Percentiles rank a stretch among this genome's conserved stretches.
Conservation (phyloP, 2,329 filamentous ascomycete genomes). For the Penicillium sp. region DNA sequence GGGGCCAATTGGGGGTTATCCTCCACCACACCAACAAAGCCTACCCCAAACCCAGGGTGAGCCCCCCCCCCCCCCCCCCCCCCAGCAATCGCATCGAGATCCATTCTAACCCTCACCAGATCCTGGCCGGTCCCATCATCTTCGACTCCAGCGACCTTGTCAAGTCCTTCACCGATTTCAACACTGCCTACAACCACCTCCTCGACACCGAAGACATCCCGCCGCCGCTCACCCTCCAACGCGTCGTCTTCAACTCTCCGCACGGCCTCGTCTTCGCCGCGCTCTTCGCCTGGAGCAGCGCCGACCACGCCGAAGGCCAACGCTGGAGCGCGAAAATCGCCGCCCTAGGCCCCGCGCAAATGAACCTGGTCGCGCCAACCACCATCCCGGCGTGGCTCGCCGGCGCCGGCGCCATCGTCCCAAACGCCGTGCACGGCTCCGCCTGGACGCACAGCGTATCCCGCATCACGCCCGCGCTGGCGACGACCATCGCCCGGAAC, state of each 20-base stretch:
- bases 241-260: conserved; percentile 12
- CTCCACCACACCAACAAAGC: too few species aligned
- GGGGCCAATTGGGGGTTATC: too few species aligned
- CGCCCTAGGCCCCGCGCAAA: conserved; percentile 9
- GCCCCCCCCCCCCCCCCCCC: too few species aligned
- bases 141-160: conserved; percentile 17
- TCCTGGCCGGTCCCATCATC: conserved; percentile 19
- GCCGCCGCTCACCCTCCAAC: conserved; percentile 13
- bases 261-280: conserved; percentile 11
- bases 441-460: conserved; percentile 8
- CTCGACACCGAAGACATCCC: conserved; percentile 9
- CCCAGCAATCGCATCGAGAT: neutral
- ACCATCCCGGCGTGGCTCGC: conserved; percentile 12
- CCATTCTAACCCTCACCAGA: conserved; percentile 2
- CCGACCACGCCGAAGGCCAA: conserved; percentile 12
- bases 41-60: too few species aligned
- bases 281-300: conserved; percentile 14
- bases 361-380: conserved; percentile 15
- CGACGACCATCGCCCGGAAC: conserved; percentile 6
- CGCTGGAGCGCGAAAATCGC: conserved; percentile 16
- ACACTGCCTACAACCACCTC: conserved; percentile 13
- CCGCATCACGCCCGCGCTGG: conserved; percentile 7
- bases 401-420: conserved; percentile 3
- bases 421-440: conserved; percentile 4
- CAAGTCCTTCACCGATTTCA: conserved; percentile 8